A percentile compares a stretch with the other conserved stretches of the same genome.
Evolutionary conservation across 768 basidiomycete genomes (phyloP).

Genomic region (Aureoboletus auriporus): DNA sequence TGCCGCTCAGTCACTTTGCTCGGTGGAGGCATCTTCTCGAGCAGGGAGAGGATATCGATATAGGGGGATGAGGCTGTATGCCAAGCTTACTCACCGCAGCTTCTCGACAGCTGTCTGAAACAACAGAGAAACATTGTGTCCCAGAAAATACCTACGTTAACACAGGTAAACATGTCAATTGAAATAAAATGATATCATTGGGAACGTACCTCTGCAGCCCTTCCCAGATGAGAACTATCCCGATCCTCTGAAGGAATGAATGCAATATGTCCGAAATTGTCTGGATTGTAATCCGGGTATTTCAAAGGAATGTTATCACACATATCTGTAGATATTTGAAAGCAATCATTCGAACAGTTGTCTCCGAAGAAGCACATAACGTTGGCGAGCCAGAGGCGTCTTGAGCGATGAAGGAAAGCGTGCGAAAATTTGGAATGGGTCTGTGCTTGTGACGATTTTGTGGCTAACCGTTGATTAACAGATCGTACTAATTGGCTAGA

Average conservation of each 20-base stretch:
- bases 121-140: conserved; percentile 64
- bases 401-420: conserved; percentile 57
- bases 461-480: conserved; percentile 34
- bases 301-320: conserved; percentile 63
- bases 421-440: conserved; percentile 64
- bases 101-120: conserved; percentile 48
- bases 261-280: conserved; percentile 50
- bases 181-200: not conserved
- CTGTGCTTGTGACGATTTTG: too few relatives aligned
- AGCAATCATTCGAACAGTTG: conserved; percentile 51
- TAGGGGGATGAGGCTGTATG: conserved; percentile 65
- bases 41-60: conserved; percentile 52
- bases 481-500: conserved; percentile 90
- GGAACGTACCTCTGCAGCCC: conserved; percentile 54
- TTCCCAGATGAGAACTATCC: conserved; percentile 50
- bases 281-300: conserved; percentile 59
- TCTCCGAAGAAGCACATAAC: conserved; percentile 59
- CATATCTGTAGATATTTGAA: conserved; percentile 83
- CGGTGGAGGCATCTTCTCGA: conserved; percentile 58
- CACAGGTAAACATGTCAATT: not conserved
- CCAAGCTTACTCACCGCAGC: conserved; percentile 62
- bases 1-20: conserved; percentile 49
- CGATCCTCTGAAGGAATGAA: conserved; percentile 76
- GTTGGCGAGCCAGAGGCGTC: conserved; percentile 54
- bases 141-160: conserved; percentile 80